These are phyloP conservation scores for Aspergillus neoniger DNA, from an alignment of 2,329 filamentous ascomycete genomes.

Conservation along the genomic window DNA sequence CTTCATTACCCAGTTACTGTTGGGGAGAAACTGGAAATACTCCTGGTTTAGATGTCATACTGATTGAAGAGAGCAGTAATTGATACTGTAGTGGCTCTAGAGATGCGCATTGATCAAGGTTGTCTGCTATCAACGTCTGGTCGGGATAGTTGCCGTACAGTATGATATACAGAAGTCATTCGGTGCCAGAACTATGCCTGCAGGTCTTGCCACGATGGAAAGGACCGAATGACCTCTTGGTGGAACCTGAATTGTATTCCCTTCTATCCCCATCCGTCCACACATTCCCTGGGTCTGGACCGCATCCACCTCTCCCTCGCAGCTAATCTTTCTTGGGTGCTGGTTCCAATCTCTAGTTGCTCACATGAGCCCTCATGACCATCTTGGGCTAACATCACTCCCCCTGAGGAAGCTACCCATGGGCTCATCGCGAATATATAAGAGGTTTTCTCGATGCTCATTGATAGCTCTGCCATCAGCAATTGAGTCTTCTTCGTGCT, in stretches of 20 bases:
- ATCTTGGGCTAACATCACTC: constrained; percentile 2
- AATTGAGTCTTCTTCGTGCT: constrained; percentile 7
- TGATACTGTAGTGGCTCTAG: background rate
- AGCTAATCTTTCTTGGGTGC: constrained; percentile 9
- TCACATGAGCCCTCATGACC: constrained; percentile 25
- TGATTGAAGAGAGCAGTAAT: background rate
- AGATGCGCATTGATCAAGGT: background rate
- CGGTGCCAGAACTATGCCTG: background rate
- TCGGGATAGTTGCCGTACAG: background rate
- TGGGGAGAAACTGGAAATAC: background rate
- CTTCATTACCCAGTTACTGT: background rate
- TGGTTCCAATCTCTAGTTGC: constrained; percentile 16
- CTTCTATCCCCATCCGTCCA: constrained; percentile 5
- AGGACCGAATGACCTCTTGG: constrained; percentile 19
- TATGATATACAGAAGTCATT: background rate
- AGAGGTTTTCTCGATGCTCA: constrained; percentile 12
- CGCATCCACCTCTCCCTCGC: constrained; percentile 12
- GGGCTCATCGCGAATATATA: constrained; percentile 21
- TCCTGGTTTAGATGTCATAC: background rate
- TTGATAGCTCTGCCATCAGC: constrained; percentile 9
- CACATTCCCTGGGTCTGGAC: constrained; percentile 18
- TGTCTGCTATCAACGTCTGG: background rate
- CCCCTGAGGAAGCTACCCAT: background rate
- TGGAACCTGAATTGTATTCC: background rate
- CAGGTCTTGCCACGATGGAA: constrained; percentile 15